phyloP scores from a whole-genome alignment of 2,329 filamentous ascomycete genomes.

The Incumbomyces delicatus region DNA sequence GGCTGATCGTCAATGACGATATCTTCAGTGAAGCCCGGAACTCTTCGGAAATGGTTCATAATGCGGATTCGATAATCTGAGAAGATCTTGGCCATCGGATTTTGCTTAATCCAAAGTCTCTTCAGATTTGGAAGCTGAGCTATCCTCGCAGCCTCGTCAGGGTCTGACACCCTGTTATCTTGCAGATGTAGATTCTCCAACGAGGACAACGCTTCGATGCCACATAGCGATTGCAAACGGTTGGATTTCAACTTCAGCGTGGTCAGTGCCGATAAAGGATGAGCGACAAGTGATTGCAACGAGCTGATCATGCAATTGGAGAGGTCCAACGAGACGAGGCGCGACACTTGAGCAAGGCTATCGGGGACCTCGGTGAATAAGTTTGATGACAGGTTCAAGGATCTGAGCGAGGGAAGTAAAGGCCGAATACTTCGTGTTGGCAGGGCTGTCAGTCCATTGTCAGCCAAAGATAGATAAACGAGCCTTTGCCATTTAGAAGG shows the following conservation, averaged over 20 bases:
- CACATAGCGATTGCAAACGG: slow-evolving; percentile 74
- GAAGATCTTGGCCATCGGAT: slow-evolving; percentile 83
- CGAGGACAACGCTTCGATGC: slow-evolving; percentile 78
- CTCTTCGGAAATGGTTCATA: slow-evolving; percentile 89
- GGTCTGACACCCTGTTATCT: slow-evolving; percentile 85
- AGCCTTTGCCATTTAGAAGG: slow-evolving; percentile 90
- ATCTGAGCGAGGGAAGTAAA: slow-evolving; percentile 78
- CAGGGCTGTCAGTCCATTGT: slow-evolving; percentile 80
- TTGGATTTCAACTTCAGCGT: slow-evolving; percentile 87
- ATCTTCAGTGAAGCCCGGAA: slow-evolving; percentile 82
- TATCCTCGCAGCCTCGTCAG: slow-evolving; percentile 77
- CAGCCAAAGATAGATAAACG: slow-evolving; percentile 79
- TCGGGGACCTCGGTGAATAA: slow-evolving; percentile 92
- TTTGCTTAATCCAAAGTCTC: slow-evolving; percentile 86
- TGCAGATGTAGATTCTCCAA: slow-evolving; percentile 82
- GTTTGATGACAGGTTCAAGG: slow-evolving; percentile 84
- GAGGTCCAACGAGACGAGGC: slow-evolving; percentile 83
- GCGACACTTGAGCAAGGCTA: slow-evolving; percentile 72
- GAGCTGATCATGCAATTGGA: slow-evolving; percentile 98
- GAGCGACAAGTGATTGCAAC: slow-evolving; percentile 73
- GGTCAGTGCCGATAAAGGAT: slow-evolving; percentile 83
- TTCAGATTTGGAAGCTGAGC: slow-evolving; percentile 84
- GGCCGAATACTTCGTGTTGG: slow-evolving; percentile 66
- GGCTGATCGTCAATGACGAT: slow-evolving; percentile 76
- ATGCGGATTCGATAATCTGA: slow-evolving; percentile 77